Evolutionary conservation across 805 yeast species (phyloP).

Genomic region (Pichia exigua): DNA sequence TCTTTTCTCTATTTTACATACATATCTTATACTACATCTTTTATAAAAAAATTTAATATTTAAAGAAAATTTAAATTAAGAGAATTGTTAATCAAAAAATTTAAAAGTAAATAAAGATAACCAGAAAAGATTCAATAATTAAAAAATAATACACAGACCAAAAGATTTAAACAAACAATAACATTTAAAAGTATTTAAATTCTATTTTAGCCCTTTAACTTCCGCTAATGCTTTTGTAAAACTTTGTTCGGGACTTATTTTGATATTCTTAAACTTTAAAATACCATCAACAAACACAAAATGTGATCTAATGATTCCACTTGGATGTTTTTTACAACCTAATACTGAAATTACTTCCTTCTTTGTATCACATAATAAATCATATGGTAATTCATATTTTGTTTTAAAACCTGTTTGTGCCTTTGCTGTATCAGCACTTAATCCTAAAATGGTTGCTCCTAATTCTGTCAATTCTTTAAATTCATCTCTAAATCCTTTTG

Average conservation of each 20-base stretch:
- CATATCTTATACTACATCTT: background rate
- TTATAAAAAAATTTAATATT: background rate
- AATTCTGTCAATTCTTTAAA: conserved; percentile 40
- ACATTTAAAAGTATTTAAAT: background rate
- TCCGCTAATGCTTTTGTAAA: conserved; percentile 51
- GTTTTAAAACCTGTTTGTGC: conserved; percentile 70
- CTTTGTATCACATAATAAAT: conserved; percentile 68
- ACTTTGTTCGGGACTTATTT: conserved; percentile 54
- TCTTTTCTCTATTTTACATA: background rate
- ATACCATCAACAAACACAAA: conserved; percentile 82
- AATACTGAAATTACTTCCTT: conserved; percentile 59
- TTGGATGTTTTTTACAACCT: conserved; percentile 77
- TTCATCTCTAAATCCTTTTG: conserved; percentile 74
- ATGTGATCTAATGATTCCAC: conserved; percentile 80
- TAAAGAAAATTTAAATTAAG: background rate
- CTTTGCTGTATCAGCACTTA: conserved; percentile 74
- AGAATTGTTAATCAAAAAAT: background rate
- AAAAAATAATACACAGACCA: background rate
- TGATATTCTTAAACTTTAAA: conserved; percentile 44
- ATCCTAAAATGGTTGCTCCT: conserved; percentile 62
- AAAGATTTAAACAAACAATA: background rate
- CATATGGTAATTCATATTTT: conserved; percentile 68
- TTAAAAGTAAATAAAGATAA: no score
- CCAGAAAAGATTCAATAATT: no score
- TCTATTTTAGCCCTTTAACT: conserved; percentile 33